phyloP scores from a whole-genome alignment of 257 asterid species.

The Solanum sitiens region DNA sequence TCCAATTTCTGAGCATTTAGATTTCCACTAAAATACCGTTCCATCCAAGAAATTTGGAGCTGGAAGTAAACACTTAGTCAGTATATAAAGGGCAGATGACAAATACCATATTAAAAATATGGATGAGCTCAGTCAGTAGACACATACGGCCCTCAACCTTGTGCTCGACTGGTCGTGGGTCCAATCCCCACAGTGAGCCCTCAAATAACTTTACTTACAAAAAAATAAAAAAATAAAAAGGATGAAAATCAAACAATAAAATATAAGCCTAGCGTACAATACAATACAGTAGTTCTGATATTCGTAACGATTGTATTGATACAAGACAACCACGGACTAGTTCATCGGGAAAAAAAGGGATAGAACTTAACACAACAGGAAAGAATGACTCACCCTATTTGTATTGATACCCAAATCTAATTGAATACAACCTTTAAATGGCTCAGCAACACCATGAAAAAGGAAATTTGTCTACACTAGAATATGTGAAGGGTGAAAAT shows the following conservation, averaged over 20 bases:
- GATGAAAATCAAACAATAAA: neutral
- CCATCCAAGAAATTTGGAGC: conserved; percentile 29
- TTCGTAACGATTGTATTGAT: neutral
- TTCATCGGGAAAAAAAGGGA: neutral
- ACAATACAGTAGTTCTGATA: neutral
- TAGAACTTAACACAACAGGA: neutral
- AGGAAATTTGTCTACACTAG: neutral
- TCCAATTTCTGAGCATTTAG: conserved; percentile 58
- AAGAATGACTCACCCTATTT: neutral
- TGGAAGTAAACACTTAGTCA: conserved; percentile 22
- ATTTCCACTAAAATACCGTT: conserved; percentile 45
- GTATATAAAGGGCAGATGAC: neutral
- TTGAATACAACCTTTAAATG: neutral
- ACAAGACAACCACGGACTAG: neutral
- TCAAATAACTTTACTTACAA: neutral
- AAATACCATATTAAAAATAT: neutral
- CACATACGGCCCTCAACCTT: neutral
- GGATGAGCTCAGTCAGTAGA: neutral
- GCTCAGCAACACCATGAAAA: neutral
- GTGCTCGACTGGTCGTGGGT: neutral
- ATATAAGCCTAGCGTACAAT: neutral
- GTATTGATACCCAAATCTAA: neutral
- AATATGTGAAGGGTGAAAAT: neutral
- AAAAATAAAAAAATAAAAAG: neutral
- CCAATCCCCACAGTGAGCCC: neutral